Evolutionary conservation across 2,329 filamentous ascomycete species (phyloP), one percentile per base, ranked within the genome.

Genomic region (Alternaria triticimaculans): DNA sequence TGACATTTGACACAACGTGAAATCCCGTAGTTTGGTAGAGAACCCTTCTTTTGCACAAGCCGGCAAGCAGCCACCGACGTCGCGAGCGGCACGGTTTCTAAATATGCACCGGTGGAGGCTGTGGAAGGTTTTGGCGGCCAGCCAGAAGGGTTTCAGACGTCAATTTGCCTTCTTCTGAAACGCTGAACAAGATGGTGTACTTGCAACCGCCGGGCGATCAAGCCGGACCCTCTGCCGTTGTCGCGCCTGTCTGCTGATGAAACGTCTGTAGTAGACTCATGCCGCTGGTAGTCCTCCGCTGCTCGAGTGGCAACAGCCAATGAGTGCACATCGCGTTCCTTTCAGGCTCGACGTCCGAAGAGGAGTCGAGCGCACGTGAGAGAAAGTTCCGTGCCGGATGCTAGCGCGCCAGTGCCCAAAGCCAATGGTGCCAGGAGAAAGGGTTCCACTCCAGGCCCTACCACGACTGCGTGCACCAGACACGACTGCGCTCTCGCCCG

Each of bases 121-220:
- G 64, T 65, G 58, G 62, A 66, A 69, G 59, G 50, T 65, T 64
- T 60, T 30, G 66, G 63, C 68, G 69, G 73, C 66, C 64, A 68
- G 65, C 48, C 60, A 49, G 67, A 58, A 58, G 69, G 37, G 76
- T 77, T 77, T 78, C 76, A 76, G 70, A 64, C 50, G 54, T 58
- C 45, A 53, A 56, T 64, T 67, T 71, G 66, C 51, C 68, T 65
- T 44, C 41, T 46, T 44, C 69, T 78, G 76, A 78, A 78, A 78
- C 76, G 66, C 68, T 71, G 58, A 62, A 33, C n/a, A 58, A 61
- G 55, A 55, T 55, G 28, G 30, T 49, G 44, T 54, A 59, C 43
- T 54, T 46, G 55, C 66, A 69, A 62, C 58, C 66, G 70, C 68
- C 60, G 61, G 43, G 41, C 59, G 59, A 43, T 41, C 49, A 57